Base-by-base conservation (phyloP, 1,139 yeast genomes). In the Sugiyamaella paludigena region DNA sequence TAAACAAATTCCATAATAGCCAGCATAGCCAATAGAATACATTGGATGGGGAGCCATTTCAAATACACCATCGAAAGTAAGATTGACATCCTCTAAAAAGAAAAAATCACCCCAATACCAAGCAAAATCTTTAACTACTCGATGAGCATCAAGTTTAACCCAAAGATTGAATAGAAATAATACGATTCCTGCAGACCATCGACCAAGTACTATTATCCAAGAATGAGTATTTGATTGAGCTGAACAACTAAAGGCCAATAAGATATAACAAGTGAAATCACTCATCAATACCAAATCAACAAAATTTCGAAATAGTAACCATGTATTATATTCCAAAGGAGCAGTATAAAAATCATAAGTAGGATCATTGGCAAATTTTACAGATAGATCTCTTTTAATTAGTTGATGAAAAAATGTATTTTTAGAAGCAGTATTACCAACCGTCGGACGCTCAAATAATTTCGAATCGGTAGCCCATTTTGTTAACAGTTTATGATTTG, bases 41-140 rank as follows among this genome's bases (percentile, higher is more conserved):
- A 87, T 87, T 49, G 96, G 96, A 65, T 87, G 96, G 36, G 96
- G 96, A 11, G 92, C 88, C 78, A 87, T 79, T 67, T 87, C 95
- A 66, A 87, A 87, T 9, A 87, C 95, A 40, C 96, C 96, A 65
- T 88, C 95, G 68, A 87, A 87, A 31, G 87, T 84, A 61, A 87
- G 76, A 54, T 85, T 84, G 62, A 83, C 81, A 58, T 87, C 87
- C 64, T 87, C 85, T 53, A 91, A 76, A 69, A 85, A 86, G 75
- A 87, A 87, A 70, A 87, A 87, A 66, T 87, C 96, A 30, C 96
- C 96, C 96, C 96, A 87, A 68, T 87, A 87, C 96, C 96, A 87
- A 10, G 96, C 96, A 64, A 83, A 88, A 66, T 87, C 96, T 64
- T 87, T 87, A 49, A 87, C 91, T 24, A 88, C 91, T 58, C 89